Evolutionary conservation across 192 early-diverging fungal genomes (phyloP).

Genomic region (Entomortierella lignicola): DNA sequence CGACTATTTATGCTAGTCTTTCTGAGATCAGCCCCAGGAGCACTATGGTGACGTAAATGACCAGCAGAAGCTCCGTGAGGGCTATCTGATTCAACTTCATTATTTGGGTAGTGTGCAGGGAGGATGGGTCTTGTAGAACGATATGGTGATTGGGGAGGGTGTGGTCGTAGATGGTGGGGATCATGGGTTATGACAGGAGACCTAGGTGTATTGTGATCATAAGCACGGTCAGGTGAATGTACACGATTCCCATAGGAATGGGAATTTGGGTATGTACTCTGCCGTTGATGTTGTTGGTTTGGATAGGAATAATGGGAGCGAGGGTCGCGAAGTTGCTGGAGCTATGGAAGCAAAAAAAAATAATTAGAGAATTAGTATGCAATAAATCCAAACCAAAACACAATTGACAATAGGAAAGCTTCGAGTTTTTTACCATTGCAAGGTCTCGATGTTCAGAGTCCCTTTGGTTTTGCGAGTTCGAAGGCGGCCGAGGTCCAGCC

Average conservation of each 20-base stretch:
- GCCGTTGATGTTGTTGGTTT: slow-evolving; percentile 10
- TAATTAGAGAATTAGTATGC: not conserved
- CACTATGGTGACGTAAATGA: slow-evolving; percentile 21
- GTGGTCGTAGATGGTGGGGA: slow-evolving; percentile 5
- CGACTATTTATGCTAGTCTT: slow-evolving; percentile 6
- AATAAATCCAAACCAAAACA: not conserved
- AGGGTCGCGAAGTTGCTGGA: not conserved
- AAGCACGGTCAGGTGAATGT: slow-evolving; percentile 6
- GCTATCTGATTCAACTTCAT: not conserved
- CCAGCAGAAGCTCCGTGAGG: not conserved
- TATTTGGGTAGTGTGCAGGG: not conserved
- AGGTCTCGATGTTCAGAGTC: slow-evolving; percentile 3
- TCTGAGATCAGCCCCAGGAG: slow-evolving; percentile 6
- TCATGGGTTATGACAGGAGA: slow-evolving; percentile 4
- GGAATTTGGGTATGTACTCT: slow-evolving; percentile 5
- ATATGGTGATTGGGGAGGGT: not conserved
- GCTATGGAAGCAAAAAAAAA: not conserved
- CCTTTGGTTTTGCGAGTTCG: slow-evolving; percentile 2
- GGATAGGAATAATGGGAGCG: not conserved
- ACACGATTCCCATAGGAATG: slow-evolving; percentile 6
- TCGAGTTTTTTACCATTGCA: not conserved
- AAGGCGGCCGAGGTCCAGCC: not conserved
- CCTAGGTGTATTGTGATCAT: slow-evolving; percentile 3
- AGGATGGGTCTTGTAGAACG: not conserved
- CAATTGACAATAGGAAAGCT: not conserved